These are phyloP conservation scores for Myrica gale DNA, from an alignment of 306 rosid genomes.

Conservation along the genomic window DNA sequence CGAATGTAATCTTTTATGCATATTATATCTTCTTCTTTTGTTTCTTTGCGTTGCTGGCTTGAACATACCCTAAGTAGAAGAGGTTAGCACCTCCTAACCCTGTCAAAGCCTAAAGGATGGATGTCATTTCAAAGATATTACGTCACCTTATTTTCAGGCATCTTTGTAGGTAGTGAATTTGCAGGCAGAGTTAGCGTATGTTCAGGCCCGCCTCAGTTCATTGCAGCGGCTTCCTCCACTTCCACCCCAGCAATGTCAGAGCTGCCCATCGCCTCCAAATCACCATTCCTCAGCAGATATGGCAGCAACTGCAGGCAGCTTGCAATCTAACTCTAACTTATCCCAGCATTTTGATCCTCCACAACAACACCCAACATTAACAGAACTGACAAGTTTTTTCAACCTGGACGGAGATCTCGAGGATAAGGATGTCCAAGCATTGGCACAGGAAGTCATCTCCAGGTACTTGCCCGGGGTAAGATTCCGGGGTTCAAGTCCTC, in stretches of 20 bases:
- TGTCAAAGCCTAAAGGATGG: too few species aligned
- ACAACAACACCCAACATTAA: slow-evolving; percentile 31
- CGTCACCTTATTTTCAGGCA: background rate
- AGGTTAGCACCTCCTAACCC: too few species aligned
- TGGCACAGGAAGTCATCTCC: slow-evolving; percentile 59
- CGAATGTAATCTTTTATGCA: too few species aligned
- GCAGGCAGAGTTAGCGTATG: slow-evolving; percentile 76
- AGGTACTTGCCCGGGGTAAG: slow-evolving; percentile 65
- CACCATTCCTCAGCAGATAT: slow-evolving; percentile 33
- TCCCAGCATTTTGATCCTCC: slow-evolving; percentile 43
- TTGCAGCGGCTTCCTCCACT: slow-evolving; percentile 37
- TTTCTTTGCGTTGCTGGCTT: too few species aligned
- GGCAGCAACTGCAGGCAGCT: slow-evolving; percentile 27
- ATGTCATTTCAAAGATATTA: too few species aligned
- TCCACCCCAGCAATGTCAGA: slow-evolving; percentile 24
- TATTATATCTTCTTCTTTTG: too few species aligned
- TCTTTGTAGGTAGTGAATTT: slow-evolving; percentile 61
- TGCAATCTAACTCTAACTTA: slow-evolving; percentile 28
- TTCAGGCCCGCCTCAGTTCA: slow-evolving; percentile 67
- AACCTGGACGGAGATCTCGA: slow-evolving; percentile 40
- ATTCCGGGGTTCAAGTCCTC: slow-evolving; percentile 47
- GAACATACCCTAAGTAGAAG: too few species aligned
- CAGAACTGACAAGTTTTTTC: slow-evolving; percentile 32
- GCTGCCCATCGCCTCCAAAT: slow-evolving; percentile 29
- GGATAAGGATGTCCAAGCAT: slow-evolving; percentile 53